Evolutionary conservation across 768 basidiomycete species (phyloP).

Genomic region (Pulveroboletus frians): DNA sequence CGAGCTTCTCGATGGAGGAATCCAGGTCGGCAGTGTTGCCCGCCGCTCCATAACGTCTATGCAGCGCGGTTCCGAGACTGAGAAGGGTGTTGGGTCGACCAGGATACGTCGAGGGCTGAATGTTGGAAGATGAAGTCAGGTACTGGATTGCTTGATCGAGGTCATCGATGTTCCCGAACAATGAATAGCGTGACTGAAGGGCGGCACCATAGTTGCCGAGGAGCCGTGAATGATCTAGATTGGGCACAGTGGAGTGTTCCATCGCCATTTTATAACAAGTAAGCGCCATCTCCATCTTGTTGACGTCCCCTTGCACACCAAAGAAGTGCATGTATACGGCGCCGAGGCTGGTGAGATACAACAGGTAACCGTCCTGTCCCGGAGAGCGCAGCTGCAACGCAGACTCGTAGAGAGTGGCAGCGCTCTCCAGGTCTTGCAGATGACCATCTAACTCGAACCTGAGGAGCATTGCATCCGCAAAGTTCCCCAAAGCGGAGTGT

Average conservation of each 20-base stretch:
- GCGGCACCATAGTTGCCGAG: slow-evolving; percentile 18
- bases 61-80: slow-evolving; percentile 6
- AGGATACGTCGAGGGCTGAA: slow-evolving; percentile 7
- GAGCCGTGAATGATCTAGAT: slow-evolving; percentile 15
- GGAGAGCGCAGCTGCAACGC: slow-evolving; percentile 18
- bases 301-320: slow-evolving; percentile 7
- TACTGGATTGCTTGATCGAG: slow-evolving; percentile 22
- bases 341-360: slow-evolving; percentile 12
- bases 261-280: slow-evolving; percentile 13
- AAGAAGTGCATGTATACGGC: slow-evolving; percentile 2
- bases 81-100: slow-evolving; percentile 11
- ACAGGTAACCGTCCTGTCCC: slow-evolving; percentile 9
- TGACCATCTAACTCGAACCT: slow-evolving; percentile 23
- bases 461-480: slow-evolving; percentile 19
- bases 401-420: slow-evolving; percentile 4
- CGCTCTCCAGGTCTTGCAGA: slow-evolving; percentile 22
- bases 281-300: slow-evolving; percentile 21
- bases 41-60: slow-evolving; percentile 6
- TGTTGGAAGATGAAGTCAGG: slow-evolving; percentile 13
- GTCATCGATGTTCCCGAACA: slow-evolving; percentile 14
- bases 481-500: slow-evolving; percentile 8
- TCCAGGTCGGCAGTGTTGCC: slow-evolving; percentile 14
- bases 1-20: slow-evolving; percentile 12
- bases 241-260: slow-evolving; percentile 9
- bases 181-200: slow-evolving; percentile 15